Evolutionary conservation across 2,329 filamentous ascomycete species (phyloP).

Genomic region (Trichoderma koningiopsis): DNA sequence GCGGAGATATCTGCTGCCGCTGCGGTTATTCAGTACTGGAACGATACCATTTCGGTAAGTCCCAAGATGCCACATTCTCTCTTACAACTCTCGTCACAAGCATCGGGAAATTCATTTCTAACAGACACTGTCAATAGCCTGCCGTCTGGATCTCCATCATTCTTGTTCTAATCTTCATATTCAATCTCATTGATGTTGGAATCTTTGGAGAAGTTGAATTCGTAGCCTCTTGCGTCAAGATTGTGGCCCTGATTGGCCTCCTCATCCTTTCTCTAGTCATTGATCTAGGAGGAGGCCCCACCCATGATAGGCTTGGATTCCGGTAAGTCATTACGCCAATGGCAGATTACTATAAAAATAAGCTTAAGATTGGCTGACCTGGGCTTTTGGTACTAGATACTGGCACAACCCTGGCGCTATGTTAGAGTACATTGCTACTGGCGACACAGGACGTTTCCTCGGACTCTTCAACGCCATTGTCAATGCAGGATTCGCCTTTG

Average conservation of each 20-base stretch:
- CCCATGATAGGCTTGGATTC: constrained; percentile 65
- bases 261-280: constrained; percentile 66
- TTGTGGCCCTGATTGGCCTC: constrained; percentile 54
- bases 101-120: neutral
- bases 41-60: constrained; percentile 35
- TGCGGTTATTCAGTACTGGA: constrained; percentile 50
- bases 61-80: neutral
- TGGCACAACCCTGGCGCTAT: constrained; percentile 46
- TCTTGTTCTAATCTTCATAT: constrained; percentile 47
- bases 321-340: neutral
- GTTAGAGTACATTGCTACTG: constrained; percentile 42
- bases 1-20: constrained; percentile 49
- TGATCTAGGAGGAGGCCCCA: constrained; percentile 69
- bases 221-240: constrained; percentile 60
- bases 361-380: neutral
- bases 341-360: neutral
- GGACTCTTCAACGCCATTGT: constrained; percentile 61
- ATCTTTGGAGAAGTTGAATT: constrained; percentile 50
- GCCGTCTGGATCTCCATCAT: constrained; percentile 54
- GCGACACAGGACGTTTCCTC: constrained; percentile 61
- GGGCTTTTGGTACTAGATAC: constrained; percentile 41
- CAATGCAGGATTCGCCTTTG: constrained; percentile 68
- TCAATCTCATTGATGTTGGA: constrained; percentile 51
- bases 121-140: constrained; percentile 35
- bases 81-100: neutral